Percentiles rank a stretch among this genome's conserved stretches.
phyloP scores from a whole-genome alignment of 2,329 filamentous ascomycete species.

The Chaetomium globosum region DNA sequence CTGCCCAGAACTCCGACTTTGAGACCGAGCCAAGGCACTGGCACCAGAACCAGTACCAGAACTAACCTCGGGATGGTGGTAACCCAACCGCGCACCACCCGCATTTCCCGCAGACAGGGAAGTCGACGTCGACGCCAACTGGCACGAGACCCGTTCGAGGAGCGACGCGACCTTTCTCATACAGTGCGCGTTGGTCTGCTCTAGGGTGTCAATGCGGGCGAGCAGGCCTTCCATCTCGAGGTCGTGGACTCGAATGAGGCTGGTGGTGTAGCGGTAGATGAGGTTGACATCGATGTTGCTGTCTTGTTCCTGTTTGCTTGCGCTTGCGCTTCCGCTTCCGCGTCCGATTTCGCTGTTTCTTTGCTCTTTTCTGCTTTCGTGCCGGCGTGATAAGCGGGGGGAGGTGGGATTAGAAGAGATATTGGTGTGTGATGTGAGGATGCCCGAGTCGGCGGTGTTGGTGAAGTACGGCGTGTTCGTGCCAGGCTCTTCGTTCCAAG shows the following conservation, averaged over 20 bases:
- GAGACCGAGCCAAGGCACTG: background rate
- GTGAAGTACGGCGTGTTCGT: background rate
- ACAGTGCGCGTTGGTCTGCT: conserved; percentile 41
- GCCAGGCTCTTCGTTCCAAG: background rate
- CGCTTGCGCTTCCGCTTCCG: background rate
- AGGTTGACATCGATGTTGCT: conserved; percentile 41
- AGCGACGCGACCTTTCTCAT: conserved; percentile 36
- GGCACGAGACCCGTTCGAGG: background rate
- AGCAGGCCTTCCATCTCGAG: conserved; percentile 49
- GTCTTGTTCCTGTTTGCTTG: conserved; percentile 7
- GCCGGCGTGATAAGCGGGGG: no score
- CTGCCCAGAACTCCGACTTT: background rate
- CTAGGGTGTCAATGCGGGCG: conserved; percentile 48
- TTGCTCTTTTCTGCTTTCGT: background rate
- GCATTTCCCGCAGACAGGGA: background rate
- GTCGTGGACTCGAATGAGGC: conserved; percentile 47
- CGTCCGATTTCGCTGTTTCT: background rate
- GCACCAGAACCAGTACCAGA: background rate
- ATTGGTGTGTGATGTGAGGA: background rate
- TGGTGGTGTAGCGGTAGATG: conserved; percentile 44
- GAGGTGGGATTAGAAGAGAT: background rate
- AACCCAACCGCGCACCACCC: background rate
- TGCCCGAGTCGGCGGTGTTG: background rate
- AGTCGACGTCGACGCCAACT: background rate
- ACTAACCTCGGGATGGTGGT: background rate